Evolutionary conservation across 192 early-diverging fungal genomes (phyloP).

Genomic region (Oehlia diaphana): DNA sequence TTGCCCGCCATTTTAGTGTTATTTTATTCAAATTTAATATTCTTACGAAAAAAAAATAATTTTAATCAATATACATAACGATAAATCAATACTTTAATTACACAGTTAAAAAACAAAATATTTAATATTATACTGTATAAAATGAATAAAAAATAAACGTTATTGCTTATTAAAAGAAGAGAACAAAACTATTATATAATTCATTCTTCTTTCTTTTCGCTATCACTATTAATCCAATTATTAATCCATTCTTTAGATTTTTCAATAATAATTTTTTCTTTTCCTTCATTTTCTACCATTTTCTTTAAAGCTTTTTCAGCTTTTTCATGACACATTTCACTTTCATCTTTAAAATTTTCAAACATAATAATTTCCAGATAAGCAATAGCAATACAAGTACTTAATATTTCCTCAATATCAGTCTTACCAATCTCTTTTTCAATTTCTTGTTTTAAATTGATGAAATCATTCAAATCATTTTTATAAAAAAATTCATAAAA

Average conservation of each 20-base stretch:
- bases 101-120: too few relatives aligned
- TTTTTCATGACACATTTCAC: constrained; percentile 21
- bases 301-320: constrained; percentile 9
- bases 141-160: too few relatives aligned
- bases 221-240: neutral
- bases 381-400: neutral
- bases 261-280: neutral
- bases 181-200: too few relatives aligned
- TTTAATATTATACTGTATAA: too few relatives aligned
- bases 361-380: constrained; percentile 8
- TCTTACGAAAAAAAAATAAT: too few relatives aligned
- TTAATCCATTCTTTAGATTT: neutral
- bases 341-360: constrained; percentile 9
- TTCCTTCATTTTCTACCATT: neutral
- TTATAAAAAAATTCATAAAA: neutral
- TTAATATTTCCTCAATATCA: neutral
- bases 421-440: neutral
- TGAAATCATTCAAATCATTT: neutral
- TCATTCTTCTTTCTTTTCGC: too few relatives aligned
- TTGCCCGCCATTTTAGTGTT: too few relatives aligned
- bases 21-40: too few relatives aligned
- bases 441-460: neutral
- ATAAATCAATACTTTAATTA: too few relatives aligned
- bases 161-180: too few relatives aligned
- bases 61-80: too few relatives aligned